Evolutionary conservation across 257 asterid genomes (phyloP).

Genomic region (Gardenia jasminoides): DNA sequence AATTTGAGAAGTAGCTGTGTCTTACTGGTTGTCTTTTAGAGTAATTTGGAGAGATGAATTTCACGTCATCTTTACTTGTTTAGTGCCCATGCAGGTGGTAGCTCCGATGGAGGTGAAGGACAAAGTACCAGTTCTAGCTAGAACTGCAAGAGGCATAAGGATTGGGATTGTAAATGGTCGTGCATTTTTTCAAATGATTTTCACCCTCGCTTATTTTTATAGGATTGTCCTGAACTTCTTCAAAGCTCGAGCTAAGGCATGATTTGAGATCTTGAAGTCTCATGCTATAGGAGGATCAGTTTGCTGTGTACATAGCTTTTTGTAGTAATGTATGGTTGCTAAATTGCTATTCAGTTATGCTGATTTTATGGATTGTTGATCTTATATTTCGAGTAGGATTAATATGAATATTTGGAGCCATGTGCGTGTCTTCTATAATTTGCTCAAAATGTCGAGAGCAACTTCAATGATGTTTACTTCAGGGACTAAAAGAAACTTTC

Average conservation of each 20-base stretch:
- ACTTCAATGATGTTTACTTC: no score
- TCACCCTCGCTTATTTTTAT: constrained; percentile 50
- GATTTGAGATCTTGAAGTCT: neutral
- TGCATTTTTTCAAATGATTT: constrained; percentile 50
- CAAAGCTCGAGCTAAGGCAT: constrained; percentile 51
- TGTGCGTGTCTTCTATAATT: neutral
- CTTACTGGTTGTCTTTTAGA: neutral
- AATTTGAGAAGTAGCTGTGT: constrained; percentile 1
- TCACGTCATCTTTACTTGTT: constrained; percentile 63
- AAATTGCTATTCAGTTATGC: neutral
- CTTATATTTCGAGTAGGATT: neutral
- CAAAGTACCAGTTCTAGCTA: constrained; percentile 57
- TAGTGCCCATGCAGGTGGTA: constrained; percentile 66
- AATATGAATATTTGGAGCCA: neutral
- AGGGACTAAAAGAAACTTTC: no score
- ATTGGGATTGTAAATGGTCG: constrained; percentile 76
- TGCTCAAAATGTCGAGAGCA: neutral
- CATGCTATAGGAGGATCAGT: neutral
- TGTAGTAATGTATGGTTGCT: neutral
- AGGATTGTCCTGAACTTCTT: constrained; percentile 46
- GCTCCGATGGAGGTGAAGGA: constrained; percentile 40
- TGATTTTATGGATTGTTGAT: neutral
- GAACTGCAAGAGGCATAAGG: constrained; percentile 55
- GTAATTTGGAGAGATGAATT: constrained; percentile 31
- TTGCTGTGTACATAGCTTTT: neutral